Evolutionary conservation across 108 stramenopile species (phyloP).

Genomic region (Hondaea fermentalgiana): DNA sequence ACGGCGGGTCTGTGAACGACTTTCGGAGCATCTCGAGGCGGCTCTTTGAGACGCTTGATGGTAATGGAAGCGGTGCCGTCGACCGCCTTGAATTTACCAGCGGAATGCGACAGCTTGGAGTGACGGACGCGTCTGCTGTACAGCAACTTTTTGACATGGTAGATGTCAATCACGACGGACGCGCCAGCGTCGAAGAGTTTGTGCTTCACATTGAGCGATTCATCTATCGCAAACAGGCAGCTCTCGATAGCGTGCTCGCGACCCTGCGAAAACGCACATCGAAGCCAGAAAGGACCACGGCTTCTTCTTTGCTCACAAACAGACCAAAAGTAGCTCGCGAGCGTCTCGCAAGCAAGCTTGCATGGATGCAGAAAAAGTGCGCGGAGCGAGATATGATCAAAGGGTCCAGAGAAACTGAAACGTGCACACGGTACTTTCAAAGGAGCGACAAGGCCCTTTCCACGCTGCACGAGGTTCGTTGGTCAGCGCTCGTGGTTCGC

Average conservation of each 20-base stretch:
- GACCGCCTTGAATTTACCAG: not conserved
- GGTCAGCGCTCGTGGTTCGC: not conserved
- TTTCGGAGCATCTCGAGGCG: not conserved
- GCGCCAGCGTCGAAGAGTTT: not conserved
- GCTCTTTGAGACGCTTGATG: not conserved
- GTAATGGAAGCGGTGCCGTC: not conserved
- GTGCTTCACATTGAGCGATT: not conserved
- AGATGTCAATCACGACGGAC: not conserved
- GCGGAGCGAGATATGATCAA: not conserved
- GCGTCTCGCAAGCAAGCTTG: not conserved
- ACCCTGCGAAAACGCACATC: not conserved
- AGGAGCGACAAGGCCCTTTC: not conserved
- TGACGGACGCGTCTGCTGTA: not conserved
- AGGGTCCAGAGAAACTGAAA: no score
- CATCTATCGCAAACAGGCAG: not conserved
- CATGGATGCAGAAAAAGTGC: not conserved
- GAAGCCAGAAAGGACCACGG: not conserved
- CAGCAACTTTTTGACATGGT: not conserved
- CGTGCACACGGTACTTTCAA: no score
- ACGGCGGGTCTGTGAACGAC: not conserved
- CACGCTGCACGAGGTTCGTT: not conserved
- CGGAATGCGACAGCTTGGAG: not conserved
- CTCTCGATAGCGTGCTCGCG: not conserved
- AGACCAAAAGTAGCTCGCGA: not conserved
- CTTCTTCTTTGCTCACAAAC: not conserved